Conservation (phyloP, 2,329 filamentous ascomycete species). For the Furcasterigmium furcatum region DNA sequence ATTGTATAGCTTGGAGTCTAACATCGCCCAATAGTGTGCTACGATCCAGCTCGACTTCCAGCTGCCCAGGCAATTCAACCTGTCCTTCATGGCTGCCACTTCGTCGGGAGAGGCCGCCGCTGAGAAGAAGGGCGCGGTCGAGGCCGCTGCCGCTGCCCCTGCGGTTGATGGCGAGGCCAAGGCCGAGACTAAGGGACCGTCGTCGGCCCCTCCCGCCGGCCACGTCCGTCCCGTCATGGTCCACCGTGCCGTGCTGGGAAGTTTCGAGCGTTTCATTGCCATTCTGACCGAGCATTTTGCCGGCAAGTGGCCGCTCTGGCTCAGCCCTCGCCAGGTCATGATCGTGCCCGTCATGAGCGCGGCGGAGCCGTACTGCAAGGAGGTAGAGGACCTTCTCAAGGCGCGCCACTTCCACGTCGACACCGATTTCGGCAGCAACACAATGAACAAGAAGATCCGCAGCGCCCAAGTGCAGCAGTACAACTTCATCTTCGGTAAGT, state of each 20-base stretch:
- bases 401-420: constrained; percentile 67
- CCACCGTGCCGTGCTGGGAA: constrained; percentile 79
- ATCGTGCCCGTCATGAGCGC: constrained; percentile 61
- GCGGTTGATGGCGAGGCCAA: constrained; percentile 33
- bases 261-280: constrained; percentile 42
- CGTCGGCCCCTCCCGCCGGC: constrained; percentile 52
- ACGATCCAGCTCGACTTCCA: constrained; percentile 94
- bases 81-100: neutral
- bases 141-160: constrained; percentile 20
- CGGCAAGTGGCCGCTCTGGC: constrained; percentile 88
- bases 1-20: too few relatives aligned
- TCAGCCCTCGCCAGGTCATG: constrained; percentile 75
- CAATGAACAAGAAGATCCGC: constrained; percentile 86
- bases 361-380: constrained; percentile 63
- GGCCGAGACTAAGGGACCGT: constrained; percentile 20
- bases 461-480: constrained; percentile 78
- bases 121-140: constrained; percentile 23
- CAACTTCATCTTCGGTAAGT: constrained; percentile 75
- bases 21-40: too few relatives aligned
- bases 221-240: constrained; percentile 84
- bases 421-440: constrained; percentile 71
- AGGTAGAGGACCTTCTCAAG: constrained; percentile 68
- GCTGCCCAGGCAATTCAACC: constrained; percentile 22
- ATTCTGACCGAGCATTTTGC: constrained; percentile 82
- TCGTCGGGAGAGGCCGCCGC: neutral